Conservation (phyloP, 495 filamentous ascomycete species). For the Talaromyces trachyspermus region DNA sequence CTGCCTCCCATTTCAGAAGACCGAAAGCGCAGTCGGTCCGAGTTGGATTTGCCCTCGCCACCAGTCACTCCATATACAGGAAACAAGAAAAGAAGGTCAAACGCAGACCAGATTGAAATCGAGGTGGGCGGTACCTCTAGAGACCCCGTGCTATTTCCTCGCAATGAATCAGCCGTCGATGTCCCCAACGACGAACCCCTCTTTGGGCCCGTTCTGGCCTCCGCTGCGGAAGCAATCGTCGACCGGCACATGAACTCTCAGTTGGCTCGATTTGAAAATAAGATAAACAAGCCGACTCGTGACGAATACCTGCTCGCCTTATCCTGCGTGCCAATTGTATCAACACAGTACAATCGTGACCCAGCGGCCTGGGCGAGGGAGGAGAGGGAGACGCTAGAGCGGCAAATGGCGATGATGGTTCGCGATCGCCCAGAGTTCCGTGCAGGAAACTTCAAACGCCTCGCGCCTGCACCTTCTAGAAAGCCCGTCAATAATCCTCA, state of each 20-base stretch:
- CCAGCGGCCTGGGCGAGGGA: conserved; percentile 53
- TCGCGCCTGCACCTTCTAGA: conserved; percentile 39
- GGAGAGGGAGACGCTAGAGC: conserved; percentile 54
- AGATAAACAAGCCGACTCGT: conserved; percentile 53
- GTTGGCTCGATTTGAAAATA: conserved; percentile 46
- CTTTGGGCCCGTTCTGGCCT: conserved; percentile 43
- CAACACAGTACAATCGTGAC: conserved; percentile 50
- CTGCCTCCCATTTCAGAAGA: conserved; percentile 42
- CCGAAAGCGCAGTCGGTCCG: conserved; percentile 40
- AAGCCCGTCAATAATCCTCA: conserved; percentile 17
- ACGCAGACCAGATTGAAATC: conserved; percentile 32
- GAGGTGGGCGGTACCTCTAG: conserved; percentile 29
- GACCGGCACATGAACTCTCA: conserved; percentile 61
- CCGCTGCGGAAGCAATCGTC: conserved; percentile 46
- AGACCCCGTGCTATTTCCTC: conserved; percentile 58
- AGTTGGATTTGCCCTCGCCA: conserved; percentile 56
- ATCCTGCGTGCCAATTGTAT: conserved; percentile 58
- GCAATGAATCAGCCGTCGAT: conserved; percentile 33
- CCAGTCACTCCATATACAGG: conserved; percentile 62
- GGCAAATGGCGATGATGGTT: conserved; percentile 40
- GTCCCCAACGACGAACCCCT: conserved; percentile 46
- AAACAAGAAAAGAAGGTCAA: conserved; percentile 43
- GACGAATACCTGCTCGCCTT: conserved; percentile 66
- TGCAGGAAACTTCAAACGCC: conserved; percentile 36
- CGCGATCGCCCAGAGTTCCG: conserved; percentile 23